These are phyloP conservation scores for Coemansia sp. DNA, from an alignment of 192 early-diverging fungal genomes.

Conservation along the genomic window DNA sequence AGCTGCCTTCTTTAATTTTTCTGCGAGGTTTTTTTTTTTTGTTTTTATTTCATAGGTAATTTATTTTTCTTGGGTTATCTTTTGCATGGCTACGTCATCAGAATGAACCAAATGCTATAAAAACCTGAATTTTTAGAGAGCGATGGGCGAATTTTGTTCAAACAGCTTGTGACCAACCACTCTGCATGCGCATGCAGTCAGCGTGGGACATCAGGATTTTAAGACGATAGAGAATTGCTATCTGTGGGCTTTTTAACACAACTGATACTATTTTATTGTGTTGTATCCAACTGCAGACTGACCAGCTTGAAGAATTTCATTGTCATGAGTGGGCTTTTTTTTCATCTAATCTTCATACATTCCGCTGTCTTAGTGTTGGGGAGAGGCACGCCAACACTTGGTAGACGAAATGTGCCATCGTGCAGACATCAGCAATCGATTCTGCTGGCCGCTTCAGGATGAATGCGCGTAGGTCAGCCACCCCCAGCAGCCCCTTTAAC, in stretches of 20 bases:
- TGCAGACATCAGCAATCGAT: background rate
- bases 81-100: too few relatives aligned
- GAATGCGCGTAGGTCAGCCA: background rate
- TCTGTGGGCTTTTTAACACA: background rate
- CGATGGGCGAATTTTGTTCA: background rate
- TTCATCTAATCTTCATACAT: too few relatives aligned
- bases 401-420: background rate
- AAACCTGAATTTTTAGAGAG: background rate
- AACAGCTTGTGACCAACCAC: background rate
- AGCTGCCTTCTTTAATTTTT: background rate
- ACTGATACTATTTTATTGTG: background rate
- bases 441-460: background rate
- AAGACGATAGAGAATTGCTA: background rate
- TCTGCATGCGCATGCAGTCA: background rate
- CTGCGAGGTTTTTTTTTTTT: background rate
- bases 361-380: too few relatives aligned
- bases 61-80: background rate
- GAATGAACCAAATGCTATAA: background rate
- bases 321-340: too few relatives aligned
- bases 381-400: too few relatives aligned
- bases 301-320: too few relatives aligned
- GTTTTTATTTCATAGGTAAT: background rate
- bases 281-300: too few relatives aligned
- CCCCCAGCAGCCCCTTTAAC: background rate
- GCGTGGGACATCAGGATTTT: background rate